Evolutionary conservation across 1,284 basidiomycete species (phyloP).

Genomic region (Tilletia indica): DNA sequence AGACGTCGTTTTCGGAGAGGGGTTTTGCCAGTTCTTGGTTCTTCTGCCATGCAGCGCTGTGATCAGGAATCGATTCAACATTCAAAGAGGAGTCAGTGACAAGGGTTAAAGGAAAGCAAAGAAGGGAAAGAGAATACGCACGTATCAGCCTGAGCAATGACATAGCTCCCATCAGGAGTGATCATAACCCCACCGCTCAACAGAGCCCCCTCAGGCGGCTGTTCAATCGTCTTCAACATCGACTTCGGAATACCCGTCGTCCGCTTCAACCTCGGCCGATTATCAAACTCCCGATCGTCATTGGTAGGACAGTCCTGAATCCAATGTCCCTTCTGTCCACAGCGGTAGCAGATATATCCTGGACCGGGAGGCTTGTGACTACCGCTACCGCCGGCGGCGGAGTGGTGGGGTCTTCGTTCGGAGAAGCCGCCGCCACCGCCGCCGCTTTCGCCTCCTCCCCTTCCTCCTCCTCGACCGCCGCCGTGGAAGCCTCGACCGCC

Average conservation of each 20-base stretch:
- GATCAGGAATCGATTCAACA: not conserved
- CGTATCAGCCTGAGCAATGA: slow-evolving; percentile 50
- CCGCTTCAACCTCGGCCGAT: slow-evolving; percentile 90
- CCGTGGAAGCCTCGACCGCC: slow-evolving; percentile 30
- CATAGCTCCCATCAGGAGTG: slow-evolving; percentile 53
- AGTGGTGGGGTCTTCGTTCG: slow-evolving; percentile 10
- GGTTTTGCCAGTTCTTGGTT: slow-evolving; percentile 44
- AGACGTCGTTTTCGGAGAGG: slow-evolving; percentile 51
- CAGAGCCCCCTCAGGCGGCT: slow-evolving; percentile 40
- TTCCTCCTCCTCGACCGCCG: slow-evolving; percentile 9
- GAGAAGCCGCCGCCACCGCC: slow-evolving; percentile 10
- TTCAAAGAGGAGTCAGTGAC: not conserved
- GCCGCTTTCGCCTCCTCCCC: not conserved
- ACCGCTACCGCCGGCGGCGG: slow-evolving; percentile 4
- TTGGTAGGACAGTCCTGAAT: slow-evolving; percentile 99
- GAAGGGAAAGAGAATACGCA: slow-evolving; percentile 21
- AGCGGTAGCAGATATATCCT: slow-evolving; percentile 98
- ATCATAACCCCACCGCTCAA: slow-evolving; percentile 46
- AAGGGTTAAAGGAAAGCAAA: not conserved
- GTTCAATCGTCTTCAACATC: slow-evolving; percentile 93
- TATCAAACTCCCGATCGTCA: slow-evolving; percentile 88
- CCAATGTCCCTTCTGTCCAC: slow-evolving; percentile 93
- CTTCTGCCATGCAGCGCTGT: slow-evolving; percentile 40
- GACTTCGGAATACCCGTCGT: slow-evolving; percentile 97
- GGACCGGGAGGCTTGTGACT: slow-evolving; percentile 53